A percentile compares a stretch with the other conserved stretches of the same genome.
Evolutionary conservation across 2,329 filamentous ascomycete species (phyloP).

Genomic region (Hypoxylon sp.): DNA sequence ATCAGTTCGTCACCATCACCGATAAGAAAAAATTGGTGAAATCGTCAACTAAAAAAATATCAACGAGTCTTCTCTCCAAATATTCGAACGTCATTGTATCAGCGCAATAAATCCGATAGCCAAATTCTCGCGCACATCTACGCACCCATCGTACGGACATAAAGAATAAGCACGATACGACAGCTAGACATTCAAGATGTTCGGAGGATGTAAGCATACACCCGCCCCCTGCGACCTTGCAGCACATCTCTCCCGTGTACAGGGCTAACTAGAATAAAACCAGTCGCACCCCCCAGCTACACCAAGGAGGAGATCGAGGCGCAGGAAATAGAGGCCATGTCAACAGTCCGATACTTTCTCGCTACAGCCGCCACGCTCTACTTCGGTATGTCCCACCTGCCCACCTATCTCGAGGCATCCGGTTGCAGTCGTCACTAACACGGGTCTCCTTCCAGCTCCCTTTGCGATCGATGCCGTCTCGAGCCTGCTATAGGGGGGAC

Average conservation of each 20-base stretch:
- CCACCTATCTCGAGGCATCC: too few relatives aligned
- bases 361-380: slow-evolving; percentile 74
- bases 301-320: slow-evolving; percentile 74
- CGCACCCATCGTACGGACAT: neutral
- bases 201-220: slow-evolving; percentile 38
- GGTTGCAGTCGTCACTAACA: slow-evolving; percentile 11
- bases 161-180: too few relatives aligned
- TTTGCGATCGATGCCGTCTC: slow-evolving; percentile 64
- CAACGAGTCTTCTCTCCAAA: neutral
- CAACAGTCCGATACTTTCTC: slow-evolving; percentile 72
- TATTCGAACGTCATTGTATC: neutral
- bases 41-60: neutral
- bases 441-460: slow-evolving; percentile 53
- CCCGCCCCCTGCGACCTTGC: neutral
- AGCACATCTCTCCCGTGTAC: neutral
- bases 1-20: slow-evolving; percentile 24
- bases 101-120: neutral
- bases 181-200: slow-evolving; percentile 36
- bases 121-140: neutral
- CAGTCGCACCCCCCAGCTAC: slow-evolving; percentile 65
- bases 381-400: slow-evolving; percentile 69
- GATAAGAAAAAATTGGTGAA: slow-evolving; percentile 16
- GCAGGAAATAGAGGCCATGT: slow-evolving; percentile 72
- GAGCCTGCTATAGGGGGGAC: slow-evolving; percentile 45
- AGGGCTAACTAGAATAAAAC: slow-evolving; percentile 3